Evolutionary conservation across 495 filamentous ascomycete genomes (phyloP).

Genomic region (Aspergillus asperescens): DNA sequence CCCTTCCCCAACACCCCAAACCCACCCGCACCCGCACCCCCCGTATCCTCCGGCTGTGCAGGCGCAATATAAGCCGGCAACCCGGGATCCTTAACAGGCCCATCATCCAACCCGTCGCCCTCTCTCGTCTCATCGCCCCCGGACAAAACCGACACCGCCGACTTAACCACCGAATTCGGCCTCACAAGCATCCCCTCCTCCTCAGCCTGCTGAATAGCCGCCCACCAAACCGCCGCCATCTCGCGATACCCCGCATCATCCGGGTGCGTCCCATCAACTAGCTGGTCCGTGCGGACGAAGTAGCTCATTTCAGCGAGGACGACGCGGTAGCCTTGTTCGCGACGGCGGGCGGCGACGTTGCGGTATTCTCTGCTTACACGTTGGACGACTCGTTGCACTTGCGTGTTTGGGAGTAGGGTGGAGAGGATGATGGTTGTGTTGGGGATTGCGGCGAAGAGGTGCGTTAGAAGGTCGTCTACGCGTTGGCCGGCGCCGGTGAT

Average conservation of each 20-base stretch:
- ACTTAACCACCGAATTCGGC: constrained; percentile 11
- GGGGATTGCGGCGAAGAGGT: constrained; percentile 35
- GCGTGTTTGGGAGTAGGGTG: constrained; percentile 40
- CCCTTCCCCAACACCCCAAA: background rate
- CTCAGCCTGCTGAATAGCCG: constrained; percentile 31
- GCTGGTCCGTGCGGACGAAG: constrained; percentile 27
- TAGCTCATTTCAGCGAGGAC: constrained; percentile 47
- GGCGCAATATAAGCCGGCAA: constrained; percentile 7
- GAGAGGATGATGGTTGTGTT: constrained; percentile 45
- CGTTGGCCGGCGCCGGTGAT: constrained; percentile 25
- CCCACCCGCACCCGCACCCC: background rate
- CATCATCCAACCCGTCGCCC: constrained; percentile 18
- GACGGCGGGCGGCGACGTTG: constrained; percentile 27
- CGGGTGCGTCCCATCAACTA: constrained; percentile 48
- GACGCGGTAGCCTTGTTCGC: constrained; percentile 26
- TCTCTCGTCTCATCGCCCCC: background rate
- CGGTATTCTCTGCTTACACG: constrained; percentile 38
- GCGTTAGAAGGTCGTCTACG: constrained; percentile 30
- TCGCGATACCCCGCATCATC: constrained; percentile 45
- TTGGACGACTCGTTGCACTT: constrained; percentile 13
- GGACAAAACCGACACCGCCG: background rate
- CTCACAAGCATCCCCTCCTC: constrained; percentile 18
- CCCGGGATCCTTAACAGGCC: constrained; percentile 9
- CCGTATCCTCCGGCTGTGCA: constrained; percentile 12
- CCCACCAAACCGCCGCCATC: constrained; percentile 51